Percentiles rank a stretch among this genome's conserved stretches.
These are phyloP conservation scores for Rhazya stricta DNA, from an alignment of 257 asterid genomes.

Conservation along the genomic window DNA sequence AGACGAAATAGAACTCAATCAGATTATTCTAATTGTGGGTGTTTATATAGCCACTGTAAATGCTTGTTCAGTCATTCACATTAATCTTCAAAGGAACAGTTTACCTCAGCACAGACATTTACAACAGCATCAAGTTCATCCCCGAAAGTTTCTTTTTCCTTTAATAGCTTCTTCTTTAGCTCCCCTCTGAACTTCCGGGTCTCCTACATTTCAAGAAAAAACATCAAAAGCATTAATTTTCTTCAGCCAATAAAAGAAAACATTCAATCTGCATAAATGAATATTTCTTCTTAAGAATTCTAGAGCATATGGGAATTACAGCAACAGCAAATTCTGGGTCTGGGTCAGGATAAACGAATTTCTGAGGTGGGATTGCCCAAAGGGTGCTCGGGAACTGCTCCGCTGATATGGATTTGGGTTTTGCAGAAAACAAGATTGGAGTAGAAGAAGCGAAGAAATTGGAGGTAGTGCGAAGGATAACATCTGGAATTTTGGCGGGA, in stretches of 20 bases:
- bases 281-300: background rate
- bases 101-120: conserved; percentile 42
- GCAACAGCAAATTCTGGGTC: conserved; percentile 55
- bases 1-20: background rate
- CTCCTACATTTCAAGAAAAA: conserved; percentile 31
- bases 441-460: conserved; percentile 21
- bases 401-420: conserved; percentile 16
- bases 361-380: conserved; percentile 34
- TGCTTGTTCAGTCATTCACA: background rate
- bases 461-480: conserved; percentile 15
- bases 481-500: conserved; percentile 39
- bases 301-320: conserved; percentile 23
- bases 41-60: background rate
- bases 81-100: background rate
- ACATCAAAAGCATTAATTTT: background rate
- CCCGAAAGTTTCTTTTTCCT: conserved; percentile 47
- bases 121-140: conserved; percentile 48
- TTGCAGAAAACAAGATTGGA: background rate
- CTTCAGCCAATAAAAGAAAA: too few relatives aligned
- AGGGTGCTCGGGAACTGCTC: conserved; percentile 13
- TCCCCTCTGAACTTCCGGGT: conserved; percentile 53
- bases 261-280: background rate
- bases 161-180: conserved; percentile 40
- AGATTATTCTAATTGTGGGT: too few relatives aligned
- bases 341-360: conserved; percentile 55